Evolutionary conservation across 352 stramenopile genomes (phyloP), one percentile per base, ranked within the genome.

Genomic region (Nothophytophthora sp.): DNA sequence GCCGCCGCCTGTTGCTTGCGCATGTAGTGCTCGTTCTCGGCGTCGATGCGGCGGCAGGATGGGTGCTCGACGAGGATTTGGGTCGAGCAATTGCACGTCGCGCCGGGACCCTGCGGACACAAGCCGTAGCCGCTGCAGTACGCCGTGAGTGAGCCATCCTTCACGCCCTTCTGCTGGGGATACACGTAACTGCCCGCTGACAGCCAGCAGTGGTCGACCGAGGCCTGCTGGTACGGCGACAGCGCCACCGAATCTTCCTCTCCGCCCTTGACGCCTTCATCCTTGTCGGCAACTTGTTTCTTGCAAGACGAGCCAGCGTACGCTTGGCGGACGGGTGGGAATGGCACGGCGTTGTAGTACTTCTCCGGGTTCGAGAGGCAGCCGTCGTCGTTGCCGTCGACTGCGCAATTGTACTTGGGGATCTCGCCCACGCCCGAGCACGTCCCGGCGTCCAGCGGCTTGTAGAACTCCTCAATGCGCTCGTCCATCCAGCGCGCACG

Each of bases 401-500:
- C 42, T 2, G 67, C 81, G 48, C 81, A 91, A 34, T 91, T 91
- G 63, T 70, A 89, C 52, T 83, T 82, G 12, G 77, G 77, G 15
- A 91, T 61, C 12, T 63, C 50, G 5, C 81, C 81, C 3, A 91
- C 75, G 27, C 73, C 77, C 23, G 73, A 84, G 50, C 81, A 91
- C 12, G 71, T 81, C 19, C 56, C 29, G 0, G 64, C 73, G 47
- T 81, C 54, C 15, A 91, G 63, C 36, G 55, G 39, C 53, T 88
- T 88, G 71, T 88, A 92, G 3, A 92, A 59, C 23, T 73, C 25
- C 27, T 75, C 70, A 36, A 92, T 87, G 28, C 75, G 75, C 36
- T 63, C 68, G 25, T 92, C 81, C 81, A 92, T 90, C 81, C 81
- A 92, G 29, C 55, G 63, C 5, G 73, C 76, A 24, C 81, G 76